phyloP scores from a whole-genome alignment of 169 alveolate genomes.

The Plasmodium gallinaceum region DNA sequence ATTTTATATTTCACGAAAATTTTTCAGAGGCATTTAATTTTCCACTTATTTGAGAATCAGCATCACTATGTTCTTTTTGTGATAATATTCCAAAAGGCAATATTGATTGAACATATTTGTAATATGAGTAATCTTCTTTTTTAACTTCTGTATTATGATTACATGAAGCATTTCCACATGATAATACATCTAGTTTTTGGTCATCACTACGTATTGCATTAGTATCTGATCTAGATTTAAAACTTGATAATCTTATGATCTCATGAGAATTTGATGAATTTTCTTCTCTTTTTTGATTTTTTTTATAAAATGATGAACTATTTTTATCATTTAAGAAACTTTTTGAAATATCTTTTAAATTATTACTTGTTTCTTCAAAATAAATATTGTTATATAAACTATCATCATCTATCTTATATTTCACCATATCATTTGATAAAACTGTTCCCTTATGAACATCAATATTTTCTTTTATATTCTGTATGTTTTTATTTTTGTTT shows the following conservation, averaged over 20 bases:
- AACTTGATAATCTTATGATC: conserved; percentile 47
- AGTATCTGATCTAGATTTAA: conserved; percentile 37
- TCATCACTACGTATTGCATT: background rate
- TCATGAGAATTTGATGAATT: conserved; percentile 55
- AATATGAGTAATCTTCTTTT: conserved; percentile 55
- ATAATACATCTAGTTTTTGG: background rate
- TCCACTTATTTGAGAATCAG: conserved; percentile 5
- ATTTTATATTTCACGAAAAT: too few relatives aligned
- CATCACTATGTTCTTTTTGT: conserved; percentile 19
- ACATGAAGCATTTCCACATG: conserved; percentile 8
- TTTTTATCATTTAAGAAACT: conserved; percentile 1
- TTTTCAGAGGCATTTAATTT: background rate
- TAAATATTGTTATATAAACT: conserved; percentile 29
- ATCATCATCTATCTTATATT: background rate
- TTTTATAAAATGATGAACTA: background rate
- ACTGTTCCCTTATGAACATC: conserved; percentile 4
- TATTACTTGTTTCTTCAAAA: background rate
- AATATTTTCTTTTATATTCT: background rate
- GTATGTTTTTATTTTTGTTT: background rate
- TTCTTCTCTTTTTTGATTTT: conserved; percentile 39
- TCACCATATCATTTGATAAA: conserved; percentile 12
- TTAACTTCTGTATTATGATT: conserved; percentile 12
- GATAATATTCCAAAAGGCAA: conserved; percentile 49
- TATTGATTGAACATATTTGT: conserved; percentile 64
- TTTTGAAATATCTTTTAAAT: conserved; percentile 10